A percentile compares a stretch with the other conserved stretches of the same genome.
Evolutionary conservation across 2,329 filamentous ascomycete genomes (phyloP).

Genomic region (Colletotrichum paranaense): DNA sequence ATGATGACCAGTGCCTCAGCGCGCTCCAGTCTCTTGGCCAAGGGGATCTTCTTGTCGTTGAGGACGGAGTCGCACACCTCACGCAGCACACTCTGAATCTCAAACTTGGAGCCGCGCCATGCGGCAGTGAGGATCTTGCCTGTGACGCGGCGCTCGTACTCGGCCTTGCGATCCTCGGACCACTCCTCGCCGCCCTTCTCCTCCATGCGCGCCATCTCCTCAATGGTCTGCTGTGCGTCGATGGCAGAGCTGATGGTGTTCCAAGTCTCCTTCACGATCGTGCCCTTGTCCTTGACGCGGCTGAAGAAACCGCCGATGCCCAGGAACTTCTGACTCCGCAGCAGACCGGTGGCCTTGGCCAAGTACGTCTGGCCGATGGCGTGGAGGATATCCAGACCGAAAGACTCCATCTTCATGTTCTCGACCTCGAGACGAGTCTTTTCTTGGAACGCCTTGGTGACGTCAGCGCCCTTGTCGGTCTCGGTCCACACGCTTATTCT

Average conservation of each 20-base stretch:
- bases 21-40: slow-evolving; percentile 88
- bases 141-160: slow-evolving; percentile 95
- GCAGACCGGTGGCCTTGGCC: slow-evolving; percentile 84
- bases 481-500: slow-evolving; percentile 96
- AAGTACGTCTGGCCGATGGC: slow-evolving; percentile 93
- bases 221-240: slow-evolving; percentile 97
- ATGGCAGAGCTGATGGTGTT: slow-evolving; percentile 96
- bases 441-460: slow-evolving; percentile 90
- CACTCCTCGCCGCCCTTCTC: slow-evolving; percentile 95
- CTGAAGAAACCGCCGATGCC: slow-evolving; percentile 96
- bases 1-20: slow-evolving; percentile 90
- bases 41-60: slow-evolving; percentile 80
- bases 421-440: slow-evolving; percentile 96
- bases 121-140: slow-evolving; percentile 98
- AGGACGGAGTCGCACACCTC: slow-evolving; percentile 94
- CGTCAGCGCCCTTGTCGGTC: slow-evolving; percentile 88
- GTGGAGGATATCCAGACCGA: slow-evolving; percentile 95
- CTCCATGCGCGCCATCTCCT: slow-evolving; percentile 98
- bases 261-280: slow-evolving; percentile 97
- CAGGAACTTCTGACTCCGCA: slow-evolving; percentile 97
- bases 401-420: slow-evolving; percentile 99
- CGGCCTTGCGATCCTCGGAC: slow-evolving; percentile 96
- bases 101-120: slow-evolving; percentile 96
- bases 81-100: slow-evolving; percentile 94
- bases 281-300: slow-evolving; percentile 95